Evolutionary conservation across 2,329 filamentous ascomycete genomes (phyloP).

Genomic region (Rugonectria rugulosa): DNA sequence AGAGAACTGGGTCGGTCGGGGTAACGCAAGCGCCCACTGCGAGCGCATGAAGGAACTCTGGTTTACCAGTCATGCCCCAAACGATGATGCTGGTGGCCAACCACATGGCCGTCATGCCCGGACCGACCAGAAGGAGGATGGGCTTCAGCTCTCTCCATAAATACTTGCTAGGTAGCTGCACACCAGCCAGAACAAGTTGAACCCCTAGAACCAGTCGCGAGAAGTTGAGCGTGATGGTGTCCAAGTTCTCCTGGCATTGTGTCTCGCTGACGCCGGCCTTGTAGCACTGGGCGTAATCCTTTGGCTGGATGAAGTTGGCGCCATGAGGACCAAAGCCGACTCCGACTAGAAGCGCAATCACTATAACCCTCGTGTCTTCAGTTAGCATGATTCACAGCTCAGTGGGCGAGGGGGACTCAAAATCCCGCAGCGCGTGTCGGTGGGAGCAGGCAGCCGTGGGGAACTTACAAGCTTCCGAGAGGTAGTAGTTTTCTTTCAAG

Average conservation of each 20-base stretch:
- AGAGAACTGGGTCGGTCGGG: slow-evolving; percentile 87
- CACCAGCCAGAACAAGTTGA: slow-evolving; percentile 86
- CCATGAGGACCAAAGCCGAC: slow-evolving; percentile 80
- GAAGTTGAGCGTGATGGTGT: slow-evolving; percentile 82
- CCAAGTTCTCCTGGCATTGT: slow-evolving; percentile 61
- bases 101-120: slow-evolving; percentile 90
- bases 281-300: slow-evolving; percentile 70
- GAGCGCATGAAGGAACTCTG: slow-evolving; percentile 79
- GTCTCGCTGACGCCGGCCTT: slow-evolving; percentile 25
- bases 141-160: slow-evolving; percentile 80
- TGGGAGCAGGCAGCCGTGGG: background rate
- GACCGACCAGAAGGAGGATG: slow-evolving; percentile 77
- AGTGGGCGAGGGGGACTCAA: background rate
- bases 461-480: slow-evolving; percentile 84
- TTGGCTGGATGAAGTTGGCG: slow-evolving; percentile 76
- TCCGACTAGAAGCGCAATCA: slow-evolving; percentile 84
- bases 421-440: background rate
- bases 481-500: slow-evolving; percentile 87
- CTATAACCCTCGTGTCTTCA: slow-evolving; percentile 50
- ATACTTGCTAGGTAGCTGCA: slow-evolving; percentile 87
- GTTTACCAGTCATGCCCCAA: slow-evolving; percentile 76
- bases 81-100: slow-evolving; percentile 78
- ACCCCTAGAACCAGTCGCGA: slow-evolving; percentile 87
- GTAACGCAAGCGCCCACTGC: slow-evolving; percentile 88
- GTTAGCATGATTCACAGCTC: background rate